A percentile compares a stretch with the other conserved stretches of the same genome.
phyloP scores from a whole-genome alignment of 306 rosid genomes.

The Corylus americana region DNA sequence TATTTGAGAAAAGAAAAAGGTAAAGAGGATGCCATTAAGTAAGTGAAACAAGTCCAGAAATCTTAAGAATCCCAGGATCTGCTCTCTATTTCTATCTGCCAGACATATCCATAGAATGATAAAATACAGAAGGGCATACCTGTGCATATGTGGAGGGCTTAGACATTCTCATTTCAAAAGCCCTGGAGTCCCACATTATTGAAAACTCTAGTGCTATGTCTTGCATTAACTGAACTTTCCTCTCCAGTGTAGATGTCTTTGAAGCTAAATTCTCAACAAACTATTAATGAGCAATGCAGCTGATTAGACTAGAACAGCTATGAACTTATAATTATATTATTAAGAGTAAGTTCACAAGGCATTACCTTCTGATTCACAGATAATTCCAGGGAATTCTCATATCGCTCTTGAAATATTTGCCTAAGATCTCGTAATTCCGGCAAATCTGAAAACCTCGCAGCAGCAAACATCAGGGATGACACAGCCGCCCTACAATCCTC shows the following conservation, averaged over 20 bases:
- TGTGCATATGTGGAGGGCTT: constrained; percentile 50
- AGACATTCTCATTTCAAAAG: constrained; percentile 77
- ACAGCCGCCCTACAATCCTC: constrained; percentile 84
- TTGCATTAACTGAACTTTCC: constrained; percentile 68
- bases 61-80: not conserved
- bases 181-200: constrained; percentile 80
- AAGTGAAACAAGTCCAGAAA: not conserved
- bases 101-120: constrained; percentile 8
- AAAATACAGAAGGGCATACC: constrained; percentile 44
- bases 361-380: constrained; percentile 69
- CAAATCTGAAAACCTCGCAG: constrained; percentile 93
- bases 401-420: constrained; percentile 80
- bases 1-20: not conserved
- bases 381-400: constrained; percentile 55
- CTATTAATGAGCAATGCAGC: constrained; percentile 42
- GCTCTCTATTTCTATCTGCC: constrained; percentile 3
- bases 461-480: constrained; percentile 78
- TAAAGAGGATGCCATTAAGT: not conserved
- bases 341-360: constrained; percentile 4
- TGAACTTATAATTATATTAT: constrained; percentile 7
- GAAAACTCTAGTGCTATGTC: constrained; percentile 76
- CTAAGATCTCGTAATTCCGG: constrained; percentile 95
- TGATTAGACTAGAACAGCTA: constrained; percentile 32
- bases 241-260: constrained; percentile 70
- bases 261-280: constrained; percentile 71